phyloP scores from a whole-genome alignment of 139 green algal genomes.

The Gonium pectorale region DNA sequence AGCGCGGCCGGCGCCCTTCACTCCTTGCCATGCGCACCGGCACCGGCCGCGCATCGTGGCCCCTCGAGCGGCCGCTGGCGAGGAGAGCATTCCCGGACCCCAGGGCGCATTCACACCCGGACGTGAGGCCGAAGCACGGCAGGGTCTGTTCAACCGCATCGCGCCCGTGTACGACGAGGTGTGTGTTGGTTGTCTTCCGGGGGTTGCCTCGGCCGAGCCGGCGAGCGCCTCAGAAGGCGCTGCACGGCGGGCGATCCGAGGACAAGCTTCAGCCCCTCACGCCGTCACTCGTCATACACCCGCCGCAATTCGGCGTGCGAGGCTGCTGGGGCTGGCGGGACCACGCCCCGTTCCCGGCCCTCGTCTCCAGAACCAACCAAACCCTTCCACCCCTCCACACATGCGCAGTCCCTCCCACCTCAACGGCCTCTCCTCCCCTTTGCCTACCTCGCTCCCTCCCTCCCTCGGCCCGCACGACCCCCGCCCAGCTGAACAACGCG shows the following conservation, averaged over 20 bases:
- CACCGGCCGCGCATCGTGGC: no score
- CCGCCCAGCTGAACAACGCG: slow-evolving; percentile 87
- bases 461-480: not conserved
- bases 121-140: slow-evolving; percentile 62
- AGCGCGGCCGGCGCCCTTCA: no score
- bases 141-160: slow-evolving; percentile 90
- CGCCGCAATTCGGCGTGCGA: no score
- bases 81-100: slow-evolving; percentile 6
- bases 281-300: not conserved
- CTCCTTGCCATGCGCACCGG: no score
- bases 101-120: slow-evolving; percentile 57
- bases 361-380: no score
- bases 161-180: slow-evolving; percentile 88
- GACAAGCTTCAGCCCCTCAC: no score
- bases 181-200: not conserved
- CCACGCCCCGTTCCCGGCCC: no score
- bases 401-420: not conserved
- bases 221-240: not conserved
- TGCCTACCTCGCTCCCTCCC: not conserved
- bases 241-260: no score
- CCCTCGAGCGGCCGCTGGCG: no score
- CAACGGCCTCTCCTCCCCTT: not conserved
- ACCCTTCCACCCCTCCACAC: not conserved
- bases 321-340: no score
- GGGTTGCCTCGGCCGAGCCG: not conserved